These are phyloP conservation scores for Rhizophlyctis rosea DNA, from an alignment of 192 early-diverging fungal genomes.

Conservation along the genomic window DNA sequence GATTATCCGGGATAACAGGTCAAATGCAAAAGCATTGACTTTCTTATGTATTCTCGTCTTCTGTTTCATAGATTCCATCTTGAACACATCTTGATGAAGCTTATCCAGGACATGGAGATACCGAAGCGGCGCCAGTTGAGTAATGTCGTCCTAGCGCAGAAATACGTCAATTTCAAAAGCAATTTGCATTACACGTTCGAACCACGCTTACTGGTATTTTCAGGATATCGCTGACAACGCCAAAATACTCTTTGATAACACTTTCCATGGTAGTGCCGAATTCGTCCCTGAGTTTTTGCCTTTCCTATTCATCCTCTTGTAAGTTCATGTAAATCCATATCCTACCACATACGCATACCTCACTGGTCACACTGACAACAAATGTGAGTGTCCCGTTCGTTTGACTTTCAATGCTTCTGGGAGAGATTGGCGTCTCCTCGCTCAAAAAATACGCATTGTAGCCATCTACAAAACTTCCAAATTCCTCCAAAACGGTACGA, in stretches of 20 bases:
- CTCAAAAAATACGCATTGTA: constrained; percentile 48
- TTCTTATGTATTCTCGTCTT: constrained; percentile 22
- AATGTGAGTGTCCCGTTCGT: too few species aligned
- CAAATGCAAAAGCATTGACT: constrained; percentile 28
- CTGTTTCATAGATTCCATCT: constrained; percentile 13
- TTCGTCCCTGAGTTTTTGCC: constrained; percentile 24
- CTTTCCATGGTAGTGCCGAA: constrained; percentile 35
- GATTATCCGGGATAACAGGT: constrained; percentile 30
- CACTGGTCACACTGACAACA: too few species aligned
- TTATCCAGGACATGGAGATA: constrained; percentile 37
- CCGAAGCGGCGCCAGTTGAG: constrained; percentile 25
- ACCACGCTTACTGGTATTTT: constrained; percentile 51
- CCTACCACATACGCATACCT: too few species aligned
- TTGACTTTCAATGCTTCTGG: neutral
- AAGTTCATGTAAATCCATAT: too few species aligned
- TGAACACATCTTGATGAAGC: constrained; percentile 26
- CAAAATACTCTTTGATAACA: constrained; percentile 45
- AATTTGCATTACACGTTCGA: too few species aligned
- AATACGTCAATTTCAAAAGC: too few species aligned
- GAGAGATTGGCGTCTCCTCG: neutral
- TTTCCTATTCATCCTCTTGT: too few species aligned
- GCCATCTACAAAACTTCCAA: constrained; percentile 46
- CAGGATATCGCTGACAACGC: constrained; percentile 38
- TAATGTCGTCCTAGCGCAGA: constrained; percentile 30
- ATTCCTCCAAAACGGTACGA: constrained; percentile 36